phyloP scores from a whole-genome alignment of 2,329 filamentous ascomycete species.

The Cytospora leucostoma region DNA sequence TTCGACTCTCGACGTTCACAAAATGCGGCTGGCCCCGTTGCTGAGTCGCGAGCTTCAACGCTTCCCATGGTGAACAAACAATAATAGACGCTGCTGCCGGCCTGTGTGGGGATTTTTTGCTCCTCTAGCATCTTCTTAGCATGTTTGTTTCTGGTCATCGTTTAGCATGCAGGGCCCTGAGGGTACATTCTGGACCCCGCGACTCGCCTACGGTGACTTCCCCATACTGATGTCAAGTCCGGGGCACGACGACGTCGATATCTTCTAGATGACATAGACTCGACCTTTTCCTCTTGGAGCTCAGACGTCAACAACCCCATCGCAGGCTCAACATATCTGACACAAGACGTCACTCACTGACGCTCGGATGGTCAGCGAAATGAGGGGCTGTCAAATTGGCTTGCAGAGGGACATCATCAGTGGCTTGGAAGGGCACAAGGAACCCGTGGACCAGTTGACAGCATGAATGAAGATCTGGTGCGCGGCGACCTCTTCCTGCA shows the following conservation, averaged over 20 bases:
- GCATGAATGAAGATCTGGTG: too few species aligned
- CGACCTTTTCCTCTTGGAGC: not conserved
- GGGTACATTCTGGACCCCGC: too few species aligned
- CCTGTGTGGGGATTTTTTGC: not conserved
- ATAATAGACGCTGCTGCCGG: constrained; percentile 4
- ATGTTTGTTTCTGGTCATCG: too few species aligned
- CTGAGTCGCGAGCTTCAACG: constrained; percentile 9
- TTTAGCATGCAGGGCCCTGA: too few species aligned
- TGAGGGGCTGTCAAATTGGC: too few species aligned
- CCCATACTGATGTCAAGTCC: too few species aligned
- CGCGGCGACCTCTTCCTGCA: not conserved
- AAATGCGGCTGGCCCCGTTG: constrained; percentile 25
- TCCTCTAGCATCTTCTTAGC: not conserved
- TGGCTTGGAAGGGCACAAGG: not conserved
- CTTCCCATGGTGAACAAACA: not conserved
- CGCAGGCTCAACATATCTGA: not conserved
- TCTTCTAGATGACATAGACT: not conserved
- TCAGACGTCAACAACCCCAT: not conserved
- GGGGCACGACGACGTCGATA: not conserved
- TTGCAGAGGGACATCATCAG: not conserved
- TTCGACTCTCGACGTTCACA: not conserved
- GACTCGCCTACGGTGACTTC: too few species aligned
- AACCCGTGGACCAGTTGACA: not conserved
- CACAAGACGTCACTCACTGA: too few species aligned
- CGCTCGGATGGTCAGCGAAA: too few species aligned